Evolutionary conservation across 2,329 filamentous ascomycete genomes (phyloP), one percentile per base, ranked within the genome.

Genomic region (Plectosphaerella sp.): DNA sequence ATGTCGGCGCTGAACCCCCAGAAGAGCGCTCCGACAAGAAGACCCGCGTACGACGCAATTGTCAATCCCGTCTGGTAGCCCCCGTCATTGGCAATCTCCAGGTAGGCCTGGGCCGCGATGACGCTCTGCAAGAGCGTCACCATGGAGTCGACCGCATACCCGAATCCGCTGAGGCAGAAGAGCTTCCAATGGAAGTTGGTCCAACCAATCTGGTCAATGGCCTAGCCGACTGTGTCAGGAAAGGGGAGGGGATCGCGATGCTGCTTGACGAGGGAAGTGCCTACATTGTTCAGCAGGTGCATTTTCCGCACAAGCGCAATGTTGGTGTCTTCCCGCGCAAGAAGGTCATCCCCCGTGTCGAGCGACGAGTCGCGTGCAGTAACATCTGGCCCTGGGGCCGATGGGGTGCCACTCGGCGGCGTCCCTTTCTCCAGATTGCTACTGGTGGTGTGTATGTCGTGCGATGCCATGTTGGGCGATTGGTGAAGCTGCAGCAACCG

Each of bases 221-320:
- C 65, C 70, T 62, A 62, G 10, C n/a, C 33, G 11, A 14, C 20
- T 22, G 22, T 22, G 41, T 36, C 33, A 22, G 22, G 16, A 20
- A 22, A 15, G 12, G 14, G 15, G 33, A 3, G 24, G 25, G 28
- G 33, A 39, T 42, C 24, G 16, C 37, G 15, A 41, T n/a, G 14
- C 8, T 7, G 11, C 16, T 41, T 14, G 16, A 14, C 14, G 18
- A 11, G 4, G 41, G 9, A 8, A 37, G 28, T 41, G 18, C 77
- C 67, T 60, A 82, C 82, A 65, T 88, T 79, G 62, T 88, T 89
- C 54, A 88, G 78, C 25, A 88, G 71, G 58, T 84, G 77, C 83
- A 88, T 88, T 65, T 88, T 88, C 41, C 77, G 77, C 59, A 81
- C 80, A 45, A 88, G 68, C 1, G 78, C 82, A 5, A 82, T 80